Evolutionary conservation across 1,139 yeast genomes (phyloP).

Genomic region (Candida sp.): DNA sequence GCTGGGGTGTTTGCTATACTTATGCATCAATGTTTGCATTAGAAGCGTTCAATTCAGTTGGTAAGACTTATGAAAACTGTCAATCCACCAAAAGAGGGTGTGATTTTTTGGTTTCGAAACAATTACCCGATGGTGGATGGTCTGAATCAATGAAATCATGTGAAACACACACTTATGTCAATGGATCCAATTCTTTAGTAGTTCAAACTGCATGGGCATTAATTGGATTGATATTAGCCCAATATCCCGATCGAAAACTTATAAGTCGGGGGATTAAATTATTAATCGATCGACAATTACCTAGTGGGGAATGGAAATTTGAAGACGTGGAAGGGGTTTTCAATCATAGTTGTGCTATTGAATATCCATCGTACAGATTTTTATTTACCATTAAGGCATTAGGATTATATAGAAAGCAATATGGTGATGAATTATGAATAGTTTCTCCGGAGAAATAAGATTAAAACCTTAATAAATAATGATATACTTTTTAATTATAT

Average conservation of each 20-base stretch:
- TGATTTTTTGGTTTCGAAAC: constrained; percentile 75
- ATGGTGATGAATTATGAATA: constrained; percentile 17
- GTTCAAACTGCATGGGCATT: constrained; percentile 96
- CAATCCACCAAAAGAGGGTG: constrained; percentile 71
- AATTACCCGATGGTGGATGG: constrained; percentile 94
- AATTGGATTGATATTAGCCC: constrained; percentile 76
- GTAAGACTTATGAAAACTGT: constrained; percentile 59
- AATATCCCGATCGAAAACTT: constrained; percentile 68
- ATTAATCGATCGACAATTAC: constrained; percentile 63
- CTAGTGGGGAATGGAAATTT: constrained; percentile 81
- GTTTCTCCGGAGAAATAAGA: too few species aligned
- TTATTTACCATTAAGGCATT: constrained; percentile 91
- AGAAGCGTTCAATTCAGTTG: constrained; percentile 80
- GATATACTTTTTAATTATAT: too few species aligned
- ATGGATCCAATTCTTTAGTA: constrained; percentile 54
- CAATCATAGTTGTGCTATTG: constrained; percentile 89
- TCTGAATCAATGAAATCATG: constrained; percentile 85
- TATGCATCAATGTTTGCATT: constrained; percentile 98
- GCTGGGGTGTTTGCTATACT: constrained; percentile 97
- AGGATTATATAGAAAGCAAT: constrained; percentile 61
- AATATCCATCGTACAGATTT: constrained; percentile 91
- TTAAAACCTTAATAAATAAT: too few species aligned
- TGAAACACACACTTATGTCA: constrained; percentile 79
- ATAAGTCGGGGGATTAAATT: constrained; percentile 63
- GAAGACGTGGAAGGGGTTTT: constrained; percentile 95